Evolutionary conservation across 345 rosid genomes (phyloP).

Genomic region (Rhizophora mangle): DNA sequence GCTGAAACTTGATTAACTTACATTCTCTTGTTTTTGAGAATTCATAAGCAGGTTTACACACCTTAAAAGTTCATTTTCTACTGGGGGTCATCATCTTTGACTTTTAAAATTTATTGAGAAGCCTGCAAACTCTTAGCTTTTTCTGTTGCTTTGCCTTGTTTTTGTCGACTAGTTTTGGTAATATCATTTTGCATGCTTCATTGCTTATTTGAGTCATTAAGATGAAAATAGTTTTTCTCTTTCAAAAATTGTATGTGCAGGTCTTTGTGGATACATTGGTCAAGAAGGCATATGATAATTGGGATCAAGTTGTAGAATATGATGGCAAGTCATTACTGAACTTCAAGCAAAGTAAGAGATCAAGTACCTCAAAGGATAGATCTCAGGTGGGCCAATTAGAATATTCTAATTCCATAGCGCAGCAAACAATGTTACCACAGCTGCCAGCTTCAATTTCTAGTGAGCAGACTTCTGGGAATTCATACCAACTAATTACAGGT

Average conservation of each 20-base stretch:
- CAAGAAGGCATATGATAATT: constrained; percentile 94
- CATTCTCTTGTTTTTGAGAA: too few species aligned
- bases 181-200: too few species aligned
- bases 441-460: constrained; percentile 46
- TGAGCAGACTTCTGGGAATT: constrained; percentile 50
- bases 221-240: constrained; percentile 1
- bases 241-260: constrained; percentile 39
- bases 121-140: too few species aligned
- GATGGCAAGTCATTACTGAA: constrained; percentile 78
- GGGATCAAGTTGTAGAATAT: constrained; percentile 80
- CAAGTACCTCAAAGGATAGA: constrained; percentile 44
- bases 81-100: too few species aligned
- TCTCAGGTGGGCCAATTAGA: constrained; percentile 37
- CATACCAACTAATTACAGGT: constrained; percentile 64
- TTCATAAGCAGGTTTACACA: too few species aligned
- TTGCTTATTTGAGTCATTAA: too few species aligned
- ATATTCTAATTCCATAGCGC: constrained; percentile 46
- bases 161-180: too few species aligned
- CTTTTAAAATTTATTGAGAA: too few species aligned
- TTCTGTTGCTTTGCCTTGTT: too few species aligned
- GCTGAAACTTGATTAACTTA: too few species aligned
- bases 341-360: constrained; percentile 62
- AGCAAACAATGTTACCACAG: constrained; percentile 48
- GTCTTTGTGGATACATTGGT: constrained; percentile 75
- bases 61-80: too few species aligned